Evolutionary conservation across 805 yeast species (phyloP), one percentile per base, ranked within the genome.

Genomic region (Candida gorgasii): DNA sequence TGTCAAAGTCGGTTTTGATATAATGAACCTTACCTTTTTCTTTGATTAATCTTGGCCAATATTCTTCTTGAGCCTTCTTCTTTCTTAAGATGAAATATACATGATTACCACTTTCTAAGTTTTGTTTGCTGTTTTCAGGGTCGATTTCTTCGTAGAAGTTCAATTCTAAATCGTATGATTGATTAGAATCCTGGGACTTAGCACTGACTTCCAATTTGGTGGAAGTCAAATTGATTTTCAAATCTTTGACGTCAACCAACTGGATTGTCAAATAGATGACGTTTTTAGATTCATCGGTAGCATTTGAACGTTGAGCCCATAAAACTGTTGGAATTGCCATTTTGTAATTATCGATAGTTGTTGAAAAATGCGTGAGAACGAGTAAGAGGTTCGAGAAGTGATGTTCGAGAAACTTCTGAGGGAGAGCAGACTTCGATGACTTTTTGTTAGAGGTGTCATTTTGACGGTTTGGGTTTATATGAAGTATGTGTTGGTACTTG

Each of bases 271-370:
- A 64, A 62, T 75, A 85, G 15, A 93, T 54, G 27, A 89, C 58
- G 64, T 92, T 92, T 66, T 87, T 90, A 22, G 78, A 72, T 8
- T 78, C 76, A 28, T 83, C 95, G 3, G 74, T 64, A n/a, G 74
- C 84, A 58, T 75, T 81, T 42, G 97, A 89, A 67, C 99, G 87
- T 73, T 92, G 99, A 9, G 99, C 98, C 99, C 99, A 92, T 61
- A 82, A 73, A 30, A 88, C 92, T 72, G 66, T 69, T 36, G 83
- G 79, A 30, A 34, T 34, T 33, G 36, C 36, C 37, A 34, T 34
- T 34, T 31, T 31, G 35, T 31, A 22, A 33, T 19, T 19, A 20
- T 33, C 23, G 37, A 24, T 9, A 36, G 24, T 16, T 35, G 9
- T 7, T 18, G 16, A 24, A 4, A 12, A 6, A 31, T 26, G 33